Evolutionary conservation across 768 basidiomycete genomes (phyloP), one percentile per base, ranked within the genome.

Genomic region (Rhizopogon salebrosus): DNA sequence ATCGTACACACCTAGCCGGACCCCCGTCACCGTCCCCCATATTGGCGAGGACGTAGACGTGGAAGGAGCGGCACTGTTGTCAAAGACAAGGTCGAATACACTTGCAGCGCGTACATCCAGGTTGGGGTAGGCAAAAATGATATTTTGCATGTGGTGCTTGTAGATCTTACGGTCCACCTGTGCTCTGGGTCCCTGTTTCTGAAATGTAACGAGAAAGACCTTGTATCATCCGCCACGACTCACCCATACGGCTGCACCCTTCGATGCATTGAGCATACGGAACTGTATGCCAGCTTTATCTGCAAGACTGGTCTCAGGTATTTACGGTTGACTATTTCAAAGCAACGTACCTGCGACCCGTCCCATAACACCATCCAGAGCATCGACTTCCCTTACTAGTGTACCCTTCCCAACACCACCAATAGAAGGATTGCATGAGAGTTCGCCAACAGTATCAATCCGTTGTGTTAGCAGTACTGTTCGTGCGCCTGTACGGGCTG

Each of bases 381-480:
- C 93, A 62, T 95, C 93, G 5, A 95, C 83, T 66, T 95, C 93
- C 39, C 87, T 75, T n/a, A 95, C 90, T 27, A 95, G 73, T 0
- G 87, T 93, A 18, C 93, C 93, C 70, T 95, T 95, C 5, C 93
- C 93, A 3, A 95, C 84, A 18, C 92, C 92, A 6, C 93, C 93
- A 54, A 95, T 87, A 1, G 89, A 92, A 2, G 93, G 93, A 66
- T 95, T 95, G 61, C 93, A 95, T 20, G 91, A 93, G 61, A 95
- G 72, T 56, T 82, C 83, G 31, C 93, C 93, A 41, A 95, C 81
- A 0, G 84, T 92, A 46, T 88, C 84, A 14, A 90, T 62, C 49
- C 80, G 85, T 66, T 93, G 92, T 1, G 93, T 95, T 52, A 95
- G 67, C 7, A 95, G 75, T 8, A 92, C 60, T 0, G 92, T 94